Base-by-base conservation (phyloP, 2,329 filamentous ascomycete species). In the Septoria linicola region DNA sequence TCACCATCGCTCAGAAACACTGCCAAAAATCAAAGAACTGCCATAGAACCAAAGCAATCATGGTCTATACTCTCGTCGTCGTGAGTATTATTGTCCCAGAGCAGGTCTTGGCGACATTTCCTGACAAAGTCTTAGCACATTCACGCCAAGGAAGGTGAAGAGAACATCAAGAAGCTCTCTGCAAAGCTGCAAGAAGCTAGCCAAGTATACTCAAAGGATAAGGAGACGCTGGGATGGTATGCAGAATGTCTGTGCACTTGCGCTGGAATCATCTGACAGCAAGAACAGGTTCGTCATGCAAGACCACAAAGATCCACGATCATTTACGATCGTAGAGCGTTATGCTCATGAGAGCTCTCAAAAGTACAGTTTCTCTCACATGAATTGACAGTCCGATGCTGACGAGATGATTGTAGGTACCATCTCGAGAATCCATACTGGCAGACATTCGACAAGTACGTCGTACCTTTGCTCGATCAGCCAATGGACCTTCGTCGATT, bases 181-280 rank as follows among this genome's bases (percentile, higher is more conserved):
- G 81, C 81, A 51, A 89, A 89, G 74, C 81, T 89, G 51, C 79
- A 85, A 66, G 86, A 89, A 68, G 86, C 86, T n/a, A 83, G 83
- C 53, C 78, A 81, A 56, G 78, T 89, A 57, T 89, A 89, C 72
- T 81, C 78, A 58, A 76, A 86, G 58, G 86, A 89, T 72, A 81
- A 80, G 65, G 86, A 89, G 74, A 88, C 70, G 36, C 58, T 76
- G 32, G 63, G 64, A 40, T 70, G 68, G 68, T 70, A 39, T 41
- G 59, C 45, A 2, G 8, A 39, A 16, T 19, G 5, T 4, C 8
- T 16, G n/a, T 8, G 6, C 6, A 27, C 23, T 37, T 16, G 17
- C 3, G 10, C n/a, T 17, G 19, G 11, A 16, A 17, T 7, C 8
- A 14, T 20, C 2, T 20, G 19, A 13, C 8, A 39, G 13, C 17